Evolutionary conservation across 2,329 filamentous ascomycete species (phyloP).

Genomic region (Pezicula neosporulosa): DNA sequence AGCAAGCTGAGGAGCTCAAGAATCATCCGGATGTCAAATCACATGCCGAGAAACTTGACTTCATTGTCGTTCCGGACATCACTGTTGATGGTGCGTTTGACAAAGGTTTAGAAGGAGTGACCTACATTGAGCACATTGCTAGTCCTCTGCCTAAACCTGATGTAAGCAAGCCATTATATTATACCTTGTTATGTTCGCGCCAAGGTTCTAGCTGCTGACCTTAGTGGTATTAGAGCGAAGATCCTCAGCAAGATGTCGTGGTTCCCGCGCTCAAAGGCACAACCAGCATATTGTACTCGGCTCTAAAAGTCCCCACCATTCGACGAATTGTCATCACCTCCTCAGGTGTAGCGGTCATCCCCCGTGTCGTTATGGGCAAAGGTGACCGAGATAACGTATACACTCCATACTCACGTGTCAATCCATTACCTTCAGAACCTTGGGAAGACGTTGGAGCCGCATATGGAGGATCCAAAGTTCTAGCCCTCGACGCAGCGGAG

Average conservation of each 20-base stretch:
- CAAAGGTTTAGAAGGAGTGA: conserved; percentile 3
- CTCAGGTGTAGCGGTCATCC: not conserved
- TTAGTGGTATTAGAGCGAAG: not conserved
- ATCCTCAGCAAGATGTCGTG: not conserved
- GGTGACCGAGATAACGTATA: not conserved
- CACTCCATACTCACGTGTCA: not conserved
- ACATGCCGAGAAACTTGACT: not conserved
- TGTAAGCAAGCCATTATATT: not conserved
- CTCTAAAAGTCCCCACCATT: not conserved
- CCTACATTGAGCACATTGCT: conserved; percentile 11
- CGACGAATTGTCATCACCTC: conserved; percentile 5
- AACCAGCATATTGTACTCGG: not conserved
- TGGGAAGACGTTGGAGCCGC: conserved; percentile 19
- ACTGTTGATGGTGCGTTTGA: conserved; percentile 10
- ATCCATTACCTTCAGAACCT: not conserved
- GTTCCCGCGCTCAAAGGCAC: conserved; percentile 1
- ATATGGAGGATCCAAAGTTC: conserved; percentile 26
- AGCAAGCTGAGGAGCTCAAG: conserved; percentile 1
- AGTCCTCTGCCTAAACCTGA: conserved; percentile 4
- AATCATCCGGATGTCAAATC: conserved; percentile 1
- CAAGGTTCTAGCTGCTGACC: not conserved
- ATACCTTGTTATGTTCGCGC: no score
- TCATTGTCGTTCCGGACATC: conserved; percentile 11
- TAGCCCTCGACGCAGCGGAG: conserved; percentile 19
- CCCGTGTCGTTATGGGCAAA: not conserved